Conservation (phyloP, 2,329 filamentous ascomycete species). For the Curvularia sp. region DNA sequence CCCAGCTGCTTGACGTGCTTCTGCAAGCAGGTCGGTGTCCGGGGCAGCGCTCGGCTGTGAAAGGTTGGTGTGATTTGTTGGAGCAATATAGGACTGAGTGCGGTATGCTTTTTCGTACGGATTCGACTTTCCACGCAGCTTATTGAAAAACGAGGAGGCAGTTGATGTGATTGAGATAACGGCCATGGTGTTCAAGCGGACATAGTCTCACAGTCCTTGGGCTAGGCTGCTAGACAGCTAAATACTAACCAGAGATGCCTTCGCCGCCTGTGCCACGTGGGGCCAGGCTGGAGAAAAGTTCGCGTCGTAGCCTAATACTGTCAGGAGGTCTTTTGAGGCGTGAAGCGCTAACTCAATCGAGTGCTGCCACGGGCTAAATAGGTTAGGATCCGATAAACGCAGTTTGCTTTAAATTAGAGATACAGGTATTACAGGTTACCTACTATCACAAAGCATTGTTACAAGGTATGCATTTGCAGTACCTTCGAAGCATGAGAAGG, state of each 20-base stretch:
- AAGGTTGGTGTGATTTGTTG: not conserved
- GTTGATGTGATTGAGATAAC: slow-evolving; percentile 10
- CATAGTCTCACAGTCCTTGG: not conserved
- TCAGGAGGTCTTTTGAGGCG: slow-evolving; percentile 7
- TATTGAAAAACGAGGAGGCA: slow-evolving; percentile 6
- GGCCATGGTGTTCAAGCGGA: not conserved
- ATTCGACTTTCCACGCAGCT: slow-evolving; percentile 13
- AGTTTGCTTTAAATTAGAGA: not conserved
- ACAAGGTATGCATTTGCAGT: not conserved
- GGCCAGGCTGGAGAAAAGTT: not conserved
- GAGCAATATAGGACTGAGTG: not conserved
- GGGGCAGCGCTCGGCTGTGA: not conserved
- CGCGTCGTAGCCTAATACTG: slow-evolving; percentile 4
- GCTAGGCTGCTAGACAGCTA: not conserved
- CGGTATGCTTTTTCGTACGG: slow-evolving; percentile 9
- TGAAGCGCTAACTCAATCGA: slow-evolving; percentile 5
- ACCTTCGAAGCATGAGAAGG: not conserved
- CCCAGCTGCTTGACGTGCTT: slow-evolving; percentile 27
- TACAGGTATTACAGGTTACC: not conserved
- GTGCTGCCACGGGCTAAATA: not conserved
- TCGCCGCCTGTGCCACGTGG: not conserved
- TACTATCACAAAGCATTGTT: not conserved
- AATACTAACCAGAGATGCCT: not conserved
- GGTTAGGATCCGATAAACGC: not conserved
- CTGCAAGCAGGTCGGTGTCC: slow-evolving; percentile 25